Conservation (phyloP, 352 stramenopile species). For the Ophiocytium majus region DNA sequence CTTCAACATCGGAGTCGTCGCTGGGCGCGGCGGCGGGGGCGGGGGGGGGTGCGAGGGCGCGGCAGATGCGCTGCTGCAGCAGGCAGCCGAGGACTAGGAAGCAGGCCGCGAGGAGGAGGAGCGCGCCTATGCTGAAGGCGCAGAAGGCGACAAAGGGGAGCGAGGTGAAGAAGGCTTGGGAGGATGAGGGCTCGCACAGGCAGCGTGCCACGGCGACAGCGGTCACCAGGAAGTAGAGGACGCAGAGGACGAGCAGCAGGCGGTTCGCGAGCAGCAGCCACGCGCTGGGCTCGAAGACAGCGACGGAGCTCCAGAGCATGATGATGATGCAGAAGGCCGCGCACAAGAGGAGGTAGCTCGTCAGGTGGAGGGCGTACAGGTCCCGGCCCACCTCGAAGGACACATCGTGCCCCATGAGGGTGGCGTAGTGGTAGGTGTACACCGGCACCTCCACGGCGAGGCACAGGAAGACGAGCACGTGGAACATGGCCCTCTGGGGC, state of each 20-base stretch:
- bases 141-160: conserved; percentile 46
- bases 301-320: conserved; percentile 54
- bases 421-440: conserved; percentile 47
- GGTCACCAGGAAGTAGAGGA: conserved; percentile 48
- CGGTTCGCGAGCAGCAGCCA: conserved; percentile 50
- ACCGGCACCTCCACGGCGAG: conserved; percentile 50
- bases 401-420: background rate
- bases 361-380: conserved; percentile 50
- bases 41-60: conserved; percentile 16
- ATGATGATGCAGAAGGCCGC: conserved; percentile 52
- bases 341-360: conserved; percentile 52
- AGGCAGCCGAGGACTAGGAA: conserved; percentile 52
- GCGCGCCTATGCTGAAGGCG: conserved; percentile 50
- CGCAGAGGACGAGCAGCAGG: conserved; percentile 40
- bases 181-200: conserved; percentile 14
- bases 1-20: background rate
- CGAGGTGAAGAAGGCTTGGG: conserved; percentile 38
- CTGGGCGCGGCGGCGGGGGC: background rate
- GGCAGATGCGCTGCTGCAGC: conserved; percentile 51
- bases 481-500: conserved; percentile 34
- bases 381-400: conserved; percentile 31
- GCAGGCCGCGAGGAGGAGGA: conserved; percentile 43
- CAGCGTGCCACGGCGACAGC: conserved; percentile 43
- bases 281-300: conserved; percentile 50
- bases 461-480: conserved; percentile 51